Base-by-base conservation (phyloP, 352 stramenopile genomes). In the Pythium scleroteichum region DNA sequence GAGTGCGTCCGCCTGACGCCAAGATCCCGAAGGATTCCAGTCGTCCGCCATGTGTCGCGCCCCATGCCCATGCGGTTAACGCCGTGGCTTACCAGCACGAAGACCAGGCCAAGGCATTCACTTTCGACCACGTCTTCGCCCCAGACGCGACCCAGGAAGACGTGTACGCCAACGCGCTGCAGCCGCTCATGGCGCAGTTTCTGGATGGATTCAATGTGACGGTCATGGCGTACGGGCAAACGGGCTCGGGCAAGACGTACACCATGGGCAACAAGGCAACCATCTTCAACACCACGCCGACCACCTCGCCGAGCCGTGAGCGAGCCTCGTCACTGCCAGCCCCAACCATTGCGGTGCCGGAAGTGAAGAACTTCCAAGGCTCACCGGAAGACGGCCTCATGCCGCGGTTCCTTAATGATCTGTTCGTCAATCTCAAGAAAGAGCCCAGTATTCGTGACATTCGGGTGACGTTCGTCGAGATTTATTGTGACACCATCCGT, bases 401-500 rank as follows among this genome's bases (percentile, higher is more conserved):
- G 24, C 78, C 78, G 17, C 74, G 75, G 3, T 83, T 87, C 52
- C 49, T 87, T 0, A 69, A 64, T 32, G 78, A 85, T 17, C 40
- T 85, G 33, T 87, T 87, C 52, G 42, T 52, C 0, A 64, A 63
- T 26, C 44, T 84, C 19, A 69, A 73, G 38, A 69, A 67, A 35
- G 73, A 81, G 45, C 73, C 67, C 22, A 76, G 67, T n/a, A 45
- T 73, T 8, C 66, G 70, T 19, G 73, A 65, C 3, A 69, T 85
- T 12, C 55, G 59, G 5, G 78, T 82, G 12, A 85, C 75, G 7
- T 87, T 85, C 47, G 75, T 98, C 1, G 95, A 98, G 78, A 96
- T 98, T 14, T 98, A 98, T 60, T 90, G 89, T 22, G 92, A 98
- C 66, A 88, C 97, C 53, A 84, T 98, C 35, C 85, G 88, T 56